These are phyloP conservation scores for Rhizopogon sp. DNA, from an alignment of 768 basidiomycete genomes.

Conservation along the genomic window DNA sequence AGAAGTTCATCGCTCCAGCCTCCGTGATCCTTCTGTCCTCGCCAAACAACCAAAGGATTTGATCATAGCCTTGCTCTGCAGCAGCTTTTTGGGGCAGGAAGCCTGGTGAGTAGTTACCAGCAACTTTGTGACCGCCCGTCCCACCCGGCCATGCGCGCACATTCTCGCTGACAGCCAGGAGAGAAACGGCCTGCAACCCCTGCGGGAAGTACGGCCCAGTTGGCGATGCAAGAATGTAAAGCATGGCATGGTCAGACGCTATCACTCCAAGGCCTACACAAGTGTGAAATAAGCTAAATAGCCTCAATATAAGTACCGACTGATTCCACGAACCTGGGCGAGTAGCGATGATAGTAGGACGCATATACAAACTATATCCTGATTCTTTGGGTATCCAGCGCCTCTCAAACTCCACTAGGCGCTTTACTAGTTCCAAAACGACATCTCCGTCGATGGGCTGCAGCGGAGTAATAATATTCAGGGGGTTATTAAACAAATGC, in stretches of 20 bases:
- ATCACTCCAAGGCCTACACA: conserved; percentile 53
- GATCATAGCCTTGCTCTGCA: conserved; percentile 62
- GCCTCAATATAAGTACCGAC: background rate
- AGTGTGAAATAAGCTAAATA: background rate
- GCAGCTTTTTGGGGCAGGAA: conserved; percentile 66
- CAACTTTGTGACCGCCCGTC: conserved; percentile 57
- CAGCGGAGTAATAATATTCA: background rate
- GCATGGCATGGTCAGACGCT: conserved; percentile 73
- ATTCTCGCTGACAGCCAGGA: conserved; percentile 63
- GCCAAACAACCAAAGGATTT: conserved; percentile 76
- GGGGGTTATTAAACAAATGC: background rate
- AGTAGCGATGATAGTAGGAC: conserved; percentile 65
- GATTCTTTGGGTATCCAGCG: conserved; percentile 77
- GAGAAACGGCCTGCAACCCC: conserved; percentile 47
- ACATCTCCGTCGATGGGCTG: conserved; percentile 41
- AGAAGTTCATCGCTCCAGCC: conserved; percentile 80
- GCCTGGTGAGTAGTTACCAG: conserved; percentile 58
- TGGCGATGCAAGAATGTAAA: conserved; percentile 81
- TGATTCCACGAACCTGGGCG: conserved; percentile 26
- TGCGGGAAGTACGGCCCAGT: conserved; percentile 45
- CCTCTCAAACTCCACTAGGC: conserved; percentile 64
- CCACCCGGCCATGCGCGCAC: conserved; percentile 85
- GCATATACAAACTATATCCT: conserved; percentile 83
- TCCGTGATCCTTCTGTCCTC: conserved; percentile 50
- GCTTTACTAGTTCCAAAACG: conserved; percentile 52